phyloP scores from a whole-genome alignment of 2,329 filamentous ascomycete species.

The Bipolaris zeicola region DNA sequence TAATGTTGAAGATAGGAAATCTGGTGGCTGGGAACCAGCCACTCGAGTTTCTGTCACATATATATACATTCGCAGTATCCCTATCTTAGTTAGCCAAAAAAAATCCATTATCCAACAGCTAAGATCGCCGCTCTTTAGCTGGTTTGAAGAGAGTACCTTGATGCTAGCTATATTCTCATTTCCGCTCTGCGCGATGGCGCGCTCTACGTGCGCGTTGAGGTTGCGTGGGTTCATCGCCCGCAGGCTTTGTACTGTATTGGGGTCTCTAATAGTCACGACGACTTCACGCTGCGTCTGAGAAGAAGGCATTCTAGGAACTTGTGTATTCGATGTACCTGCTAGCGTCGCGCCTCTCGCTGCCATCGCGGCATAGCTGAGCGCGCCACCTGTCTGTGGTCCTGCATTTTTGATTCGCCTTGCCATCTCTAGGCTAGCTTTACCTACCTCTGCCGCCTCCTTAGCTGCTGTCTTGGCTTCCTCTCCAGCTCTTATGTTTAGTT shows the following conservation, averaged over 20 bases:
- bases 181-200: slow-evolving; percentile 21
- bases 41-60: too few species aligned
- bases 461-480: slow-evolving; percentile 20
- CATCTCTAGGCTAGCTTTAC: slow-evolving; percentile 16
- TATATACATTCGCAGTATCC: too few species aligned
- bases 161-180: slow-evolving; percentile 24
- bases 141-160: slow-evolving; percentile 24
- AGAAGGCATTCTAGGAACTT: slow-evolving; percentile 17
- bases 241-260: slow-evolving; percentile 20
- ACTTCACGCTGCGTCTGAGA: slow-evolving; percentile 21
- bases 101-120: too few species aligned
- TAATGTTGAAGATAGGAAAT: too few species aligned
- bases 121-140: slow-evolving; percentile 29
- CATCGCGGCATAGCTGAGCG: slow-evolving; percentile 15
- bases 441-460: slow-evolving; percentile 16
- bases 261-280: slow-evolving; percentile 22
- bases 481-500: slow-evolving; percentile 17
- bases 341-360: slow-evolving; percentile 9
- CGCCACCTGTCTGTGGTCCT: slow-evolving; percentile 10
- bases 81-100: too few species aligned
- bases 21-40: too few species aligned
- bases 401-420: slow-evolving; percentile 15
- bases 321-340: slow-evolving; percentile 26
- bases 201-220: slow-evolving; percentile 21
- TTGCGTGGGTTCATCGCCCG: slow-evolving; percentile 19